A percentile compares a stretch with the other conserved stretches of the same genome.
phyloP scores from a whole-genome alignment of 768 basidiomycete species.

The Piloderma croceum region DNA sequence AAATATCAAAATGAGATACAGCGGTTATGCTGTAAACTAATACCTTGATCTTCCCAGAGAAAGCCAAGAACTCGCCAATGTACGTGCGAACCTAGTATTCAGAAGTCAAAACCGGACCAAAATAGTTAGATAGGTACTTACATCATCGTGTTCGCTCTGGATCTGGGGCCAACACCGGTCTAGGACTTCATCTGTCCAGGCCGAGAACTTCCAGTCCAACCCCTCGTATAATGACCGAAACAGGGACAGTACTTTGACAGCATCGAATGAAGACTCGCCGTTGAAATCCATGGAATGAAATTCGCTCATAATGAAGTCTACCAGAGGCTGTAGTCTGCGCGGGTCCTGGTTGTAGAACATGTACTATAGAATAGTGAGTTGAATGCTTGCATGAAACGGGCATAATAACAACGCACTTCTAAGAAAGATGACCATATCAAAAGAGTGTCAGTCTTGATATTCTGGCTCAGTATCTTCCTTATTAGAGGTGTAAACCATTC shows the following conservation, averaged over 20 bases:
- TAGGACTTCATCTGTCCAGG: slow-evolving; percentile 70
- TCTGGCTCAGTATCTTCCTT: slow-evolving; percentile 57
- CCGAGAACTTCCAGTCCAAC: slow-evolving; percentile 72
- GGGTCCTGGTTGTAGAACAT: slow-evolving; percentile 78
- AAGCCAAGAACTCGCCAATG: slow-evolving; percentile 69
- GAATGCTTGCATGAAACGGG: not conserved
- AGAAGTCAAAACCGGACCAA: not conserved
- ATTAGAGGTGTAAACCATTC: slow-evolving; percentile 72
- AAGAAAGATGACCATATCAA: slow-evolving; percentile 75
- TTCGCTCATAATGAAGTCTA: slow-evolving; percentile 64
- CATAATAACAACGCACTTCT: slow-evolving; percentile 40
- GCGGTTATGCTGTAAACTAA: not conserved
- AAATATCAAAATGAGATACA: slow-evolving; percentile 4
- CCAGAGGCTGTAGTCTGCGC: slow-evolving; percentile 71
- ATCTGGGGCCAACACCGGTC: slow-evolving; percentile 68
- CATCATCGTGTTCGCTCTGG: slow-evolving; percentile 75
- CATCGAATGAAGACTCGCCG: slow-evolving; percentile 78
- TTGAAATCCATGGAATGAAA: slow-evolving; percentile 71
- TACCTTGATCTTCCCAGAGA: slow-evolving; percentile 70
- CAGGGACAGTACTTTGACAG: slow-evolving; percentile 61
- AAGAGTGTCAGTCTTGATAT: slow-evolving; percentile 78
- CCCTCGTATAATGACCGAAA: slow-evolving; percentile 69
- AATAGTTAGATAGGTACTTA: slow-evolving; percentile 24
- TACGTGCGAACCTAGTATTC: slow-evolving; percentile 57
- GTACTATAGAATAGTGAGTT: slow-evolving; percentile 40